phyloP scores from a whole-genome alignment of 176 grass and related monocot species.

The Avena sativa region DNA sequence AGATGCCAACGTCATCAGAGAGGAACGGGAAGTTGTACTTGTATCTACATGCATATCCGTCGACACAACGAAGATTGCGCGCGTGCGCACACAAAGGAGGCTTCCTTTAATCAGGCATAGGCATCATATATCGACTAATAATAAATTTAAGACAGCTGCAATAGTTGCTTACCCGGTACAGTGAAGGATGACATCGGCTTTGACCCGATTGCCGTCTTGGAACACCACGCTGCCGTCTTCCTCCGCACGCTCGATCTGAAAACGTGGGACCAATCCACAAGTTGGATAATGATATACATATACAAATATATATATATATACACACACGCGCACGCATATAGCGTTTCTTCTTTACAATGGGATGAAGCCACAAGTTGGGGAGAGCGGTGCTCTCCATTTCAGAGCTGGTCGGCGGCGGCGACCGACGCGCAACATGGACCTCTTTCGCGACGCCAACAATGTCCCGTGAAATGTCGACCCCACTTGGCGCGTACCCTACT shows the following conservation, averaged over 20 bases:
- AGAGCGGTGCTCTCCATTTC: not conserved
- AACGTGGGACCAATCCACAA: constrained; percentile 56
- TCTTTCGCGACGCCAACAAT: constrained; percentile 54
- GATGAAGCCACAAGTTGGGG: constrained; percentile 62
- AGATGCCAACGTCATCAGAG: constrained; percentile 35
- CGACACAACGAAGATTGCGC: no score
- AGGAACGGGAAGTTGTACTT: constrained; percentile 62
- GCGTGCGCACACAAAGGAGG: no score
- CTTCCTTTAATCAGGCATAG: no score
- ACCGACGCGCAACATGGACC: constrained; percentile 51
- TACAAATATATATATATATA: no score
- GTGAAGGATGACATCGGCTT: constrained; percentile 62
- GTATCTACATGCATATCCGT: constrained; percentile 18
- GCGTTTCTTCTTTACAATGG: constrained; percentile 24
- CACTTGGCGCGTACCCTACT: constrained; percentile 57
- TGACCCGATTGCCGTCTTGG: constrained; percentile 47
- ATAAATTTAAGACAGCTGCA: no score
- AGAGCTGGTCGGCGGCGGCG: not conserved
- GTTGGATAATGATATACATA: constrained; percentile 7
- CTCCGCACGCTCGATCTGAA: constrained; percentile 8
- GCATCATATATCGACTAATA: no score
- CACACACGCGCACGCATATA: no score
- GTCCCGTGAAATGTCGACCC: not conserved
- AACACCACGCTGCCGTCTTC: constrained; percentile 55
- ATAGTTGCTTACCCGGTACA: constrained; percentile 53